Evolutionary conservation across 768 basidiomycete genomes (phyloP).

Genomic region (Leccinellum luteum): DNA sequence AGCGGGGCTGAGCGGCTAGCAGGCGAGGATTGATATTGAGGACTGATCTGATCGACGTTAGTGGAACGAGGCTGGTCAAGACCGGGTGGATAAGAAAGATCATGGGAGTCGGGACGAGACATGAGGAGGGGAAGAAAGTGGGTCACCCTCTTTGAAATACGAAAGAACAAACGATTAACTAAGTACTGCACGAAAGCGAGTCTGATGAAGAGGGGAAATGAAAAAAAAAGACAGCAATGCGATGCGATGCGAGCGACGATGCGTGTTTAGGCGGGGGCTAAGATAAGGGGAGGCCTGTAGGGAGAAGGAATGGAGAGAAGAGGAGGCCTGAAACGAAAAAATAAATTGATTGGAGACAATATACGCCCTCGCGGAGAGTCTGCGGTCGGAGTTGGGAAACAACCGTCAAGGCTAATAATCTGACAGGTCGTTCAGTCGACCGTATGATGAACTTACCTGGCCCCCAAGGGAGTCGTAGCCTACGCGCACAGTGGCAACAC

Average conservation of each 20-base stretch:
- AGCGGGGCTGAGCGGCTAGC: slow-evolving; percentile 7
- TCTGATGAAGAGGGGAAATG: slow-evolving; percentile 11
- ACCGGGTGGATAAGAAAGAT: slow-evolving; percentile 38
- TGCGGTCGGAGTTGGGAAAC: slow-evolving; percentile 32
- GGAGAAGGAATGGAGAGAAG: slow-evolving; percentile 6
- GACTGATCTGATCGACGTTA: slow-evolving; percentile 27
- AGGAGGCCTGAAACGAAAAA: slow-evolving; percentile 26
- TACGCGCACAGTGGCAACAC: not conserved
- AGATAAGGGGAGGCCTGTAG: slow-evolving; percentile 25
- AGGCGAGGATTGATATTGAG: slow-evolving; percentile 11
- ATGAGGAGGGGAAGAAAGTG: slow-evolving; percentile 25
- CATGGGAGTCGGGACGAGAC: slow-evolving; percentile 44
- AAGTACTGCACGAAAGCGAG: slow-evolving; percentile 29
- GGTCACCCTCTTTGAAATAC: slow-evolving; percentile 22
- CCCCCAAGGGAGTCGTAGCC: not conserved
- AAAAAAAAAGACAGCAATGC: slow-evolving; percentile 34
- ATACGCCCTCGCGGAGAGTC: slow-evolving; percentile 31
- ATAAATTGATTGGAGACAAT: slow-evolving; percentile 26
- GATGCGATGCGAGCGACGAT: slow-evolving; percentile 28
- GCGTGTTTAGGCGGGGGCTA: slow-evolving; percentile 31
- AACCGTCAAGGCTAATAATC: slow-evolving; percentile 14
- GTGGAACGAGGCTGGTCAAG: slow-evolving; percentile 26
- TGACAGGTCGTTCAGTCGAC: slow-evolving; percentile 15
- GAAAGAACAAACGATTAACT: slow-evolving; percentile 27
- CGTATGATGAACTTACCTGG: not conserved